Percentiles rank a stretch among this genome's conserved stretches.
Conservation (phyloP, 371 early-diverging fungal genomes). For the Mucor circinelloides region DNA sequence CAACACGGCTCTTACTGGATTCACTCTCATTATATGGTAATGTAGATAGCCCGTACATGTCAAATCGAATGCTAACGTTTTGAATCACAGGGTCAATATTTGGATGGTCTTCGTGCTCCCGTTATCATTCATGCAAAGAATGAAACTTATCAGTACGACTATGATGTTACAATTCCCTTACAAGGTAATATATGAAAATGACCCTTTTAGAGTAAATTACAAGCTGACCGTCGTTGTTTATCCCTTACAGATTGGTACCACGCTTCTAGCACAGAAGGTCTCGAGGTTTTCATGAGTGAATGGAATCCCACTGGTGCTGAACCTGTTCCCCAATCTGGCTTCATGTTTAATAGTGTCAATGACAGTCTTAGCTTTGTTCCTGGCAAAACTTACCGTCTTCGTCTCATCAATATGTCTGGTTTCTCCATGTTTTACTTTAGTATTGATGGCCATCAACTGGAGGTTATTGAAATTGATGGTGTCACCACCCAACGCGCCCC, state of each 20-base stretch:
- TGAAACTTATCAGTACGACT: conserved; percentile 71
- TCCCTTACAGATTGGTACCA: conserved; percentile 67
- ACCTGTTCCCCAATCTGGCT: conserved; percentile 65
- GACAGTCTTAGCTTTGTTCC: conserved; percentile 58
- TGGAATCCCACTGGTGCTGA: conserved; percentile 70
- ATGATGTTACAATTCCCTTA: conserved; percentile 65
- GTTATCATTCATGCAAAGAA: conserved; percentile 67
- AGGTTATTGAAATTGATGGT: conserved; percentile 86
- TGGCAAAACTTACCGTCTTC: conserved; percentile 84
- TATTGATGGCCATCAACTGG: conserved; percentile 78
- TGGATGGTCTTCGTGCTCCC: conserved; percentile 81
- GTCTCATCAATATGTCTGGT: conserved; percentile 78
- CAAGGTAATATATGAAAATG: conserved; percentile 39
- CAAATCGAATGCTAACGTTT: not conserved
- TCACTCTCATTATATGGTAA: conserved; percentile 41
- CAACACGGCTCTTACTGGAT: conserved; percentile 38
- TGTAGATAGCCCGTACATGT: not conserved
- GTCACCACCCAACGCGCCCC: conserved; percentile 58
- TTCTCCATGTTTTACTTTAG: conserved; percentile 76
- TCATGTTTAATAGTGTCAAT: conserved; percentile 52
- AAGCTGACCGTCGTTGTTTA: not conserved
- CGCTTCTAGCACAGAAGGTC: conserved; percentile 41
- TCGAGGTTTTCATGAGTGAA: conserved; percentile 52
- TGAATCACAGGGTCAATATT: conserved; percentile 64
- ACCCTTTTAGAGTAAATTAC: not conserved